Evolutionary conservation across 441 rosid species (phyloP).

Genomic region (Aleurites moluccanus): DNA sequence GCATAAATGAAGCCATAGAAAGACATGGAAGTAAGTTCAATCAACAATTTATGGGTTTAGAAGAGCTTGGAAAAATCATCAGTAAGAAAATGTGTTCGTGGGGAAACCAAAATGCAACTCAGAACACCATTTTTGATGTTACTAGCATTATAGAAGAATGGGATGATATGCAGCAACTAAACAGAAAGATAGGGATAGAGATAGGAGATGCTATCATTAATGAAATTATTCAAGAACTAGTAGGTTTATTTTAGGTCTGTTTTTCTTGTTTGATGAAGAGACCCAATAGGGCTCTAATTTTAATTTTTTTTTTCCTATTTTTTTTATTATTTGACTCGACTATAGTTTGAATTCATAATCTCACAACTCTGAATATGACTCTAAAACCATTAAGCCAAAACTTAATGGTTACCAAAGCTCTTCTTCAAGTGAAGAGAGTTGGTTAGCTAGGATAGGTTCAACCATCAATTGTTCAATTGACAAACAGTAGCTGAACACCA

Average conservation of each 20-base stretch:
- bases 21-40: neutral
- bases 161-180: conserved; percentile 19
- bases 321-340: too few relatives aligned
- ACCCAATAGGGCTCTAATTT: too few relatives aligned
- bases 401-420: neutral
- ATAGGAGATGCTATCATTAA: conserved; percentile 34
- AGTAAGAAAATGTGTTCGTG: conserved; percentile 19
- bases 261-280: neutral
- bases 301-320: too few relatives aligned
- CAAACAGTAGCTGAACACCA: neutral
- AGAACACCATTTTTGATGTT: conserved; percentile 16
- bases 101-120: conserved; percentile 20
- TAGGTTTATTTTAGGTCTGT: conserved; percentile 8
- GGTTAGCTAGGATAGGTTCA: neutral
- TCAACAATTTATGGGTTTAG: too few relatives aligned
- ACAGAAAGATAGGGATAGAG: conserved; percentile 22
- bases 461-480: neutral
- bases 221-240: conserved; percentile 26
- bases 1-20: conserved; percentile 9
- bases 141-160: conserved; percentile 24
- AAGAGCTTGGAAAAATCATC: conserved; percentile 15
- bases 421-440: neutral
- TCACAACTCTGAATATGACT: too few relatives aligned
- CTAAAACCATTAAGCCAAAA: too few relatives aligned
- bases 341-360: too few relatives aligned